Percentiles rank a stretch among this genome's conserved stretches.
phyloP scores from a whole-genome alignment of 2,329 filamentous ascomycete species.

The Rhinocladiella mackenziei region DNA sequence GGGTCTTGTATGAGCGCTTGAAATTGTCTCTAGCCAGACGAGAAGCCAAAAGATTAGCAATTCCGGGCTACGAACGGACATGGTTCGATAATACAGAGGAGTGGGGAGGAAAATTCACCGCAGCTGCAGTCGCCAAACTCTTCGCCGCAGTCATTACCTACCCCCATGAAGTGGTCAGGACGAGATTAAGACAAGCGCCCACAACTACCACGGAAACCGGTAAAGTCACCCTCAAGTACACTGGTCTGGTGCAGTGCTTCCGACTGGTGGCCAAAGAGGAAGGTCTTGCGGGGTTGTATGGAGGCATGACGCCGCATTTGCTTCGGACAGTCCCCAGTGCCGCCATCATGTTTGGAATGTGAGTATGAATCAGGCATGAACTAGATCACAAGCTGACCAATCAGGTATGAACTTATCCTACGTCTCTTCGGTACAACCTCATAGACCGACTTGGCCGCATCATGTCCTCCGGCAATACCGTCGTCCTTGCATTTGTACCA shows the following conservation, averaged over 20 bases:
- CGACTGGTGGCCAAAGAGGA: constrained; percentile 83
- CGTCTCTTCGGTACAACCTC: constrained; percentile 36
- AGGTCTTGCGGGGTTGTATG: constrained; percentile 79
- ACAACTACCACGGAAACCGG: constrained; percentile 65
- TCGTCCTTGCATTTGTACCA: not conserved
- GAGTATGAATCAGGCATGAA: constrained; percentile 29
- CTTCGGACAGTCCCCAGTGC: constrained; percentile 87
- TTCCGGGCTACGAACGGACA: constrained; percentile 60
- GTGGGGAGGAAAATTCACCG: constrained; percentile 73
- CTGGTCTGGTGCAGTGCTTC: constrained; percentile 83
- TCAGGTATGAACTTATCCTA: constrained; percentile 37
- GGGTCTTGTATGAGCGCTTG: constrained; percentile 91
- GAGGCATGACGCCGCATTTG: constrained; percentile 85
- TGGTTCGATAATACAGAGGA: constrained; percentile 70
- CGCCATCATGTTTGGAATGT: constrained; percentile 96
- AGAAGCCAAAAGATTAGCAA: constrained; percentile 53
- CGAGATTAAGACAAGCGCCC: constrained; percentile 80
- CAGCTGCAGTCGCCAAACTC: constrained; percentile 80
- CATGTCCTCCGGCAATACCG: not conserved
- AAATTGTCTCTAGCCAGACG: constrained; percentile 68
- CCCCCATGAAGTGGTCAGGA: constrained; percentile 86
- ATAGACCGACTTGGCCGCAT: constrained; percentile 16
- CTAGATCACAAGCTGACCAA: constrained; percentile 32
- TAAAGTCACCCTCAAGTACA: constrained; percentile 72
- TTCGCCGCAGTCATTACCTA: constrained; percentile 81